Base-by-base conservation (phyloP, 2,329 filamentous ascomycete species). In the Stromatinia cepivora region DNA sequence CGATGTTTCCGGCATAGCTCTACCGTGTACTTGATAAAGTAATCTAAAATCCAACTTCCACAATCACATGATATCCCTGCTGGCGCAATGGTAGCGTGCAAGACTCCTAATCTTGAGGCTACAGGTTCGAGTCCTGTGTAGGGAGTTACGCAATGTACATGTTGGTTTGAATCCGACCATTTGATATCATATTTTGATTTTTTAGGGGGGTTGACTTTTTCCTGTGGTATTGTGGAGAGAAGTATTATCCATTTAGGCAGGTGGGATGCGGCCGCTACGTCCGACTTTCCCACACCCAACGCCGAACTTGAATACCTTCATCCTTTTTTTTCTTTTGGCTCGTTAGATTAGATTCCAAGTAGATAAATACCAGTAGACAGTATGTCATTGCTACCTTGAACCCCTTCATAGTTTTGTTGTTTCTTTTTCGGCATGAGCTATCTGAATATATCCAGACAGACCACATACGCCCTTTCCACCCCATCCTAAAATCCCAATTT, bases 61-160 rank as follows among this genome's bases (percentile, higher is more conserved):
- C 20, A 34, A 63, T 63, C 59, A 63, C 59, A 50, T 63, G 45
- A 63, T 63, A 52, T 63, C 61, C 46, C 61, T 63, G 61, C 61
- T 63, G 61, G 61, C 61, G 61, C 61, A 63, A 63, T 63, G 61
- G 61, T 63, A 63, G 61, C 61, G 61, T 63, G 61, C 22, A 63
- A 63, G 61, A 63, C 61, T 63, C 61, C 61, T 63, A 63, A 63
- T 63, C 59, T 63, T 63, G 46, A 52, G 59, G 59, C 59, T 63
- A 63, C 45, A 63, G 59, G 59, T 63, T 63, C 59, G 59, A 63
- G 59, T 63, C 59, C 59, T 63, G 45, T 63, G 59, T 63, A 63
- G 59, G 59, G 59, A 63, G 59, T 48, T 62, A 62, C 45, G 42
- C 13, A 63, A 8, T 0, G 13, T 63, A 50, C 10, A 15, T 42